These are phyloP conservation scores for Melampsora larici-populina DNA, from an alignment of 1,284 basidiomycete genomes.

Conservation along the genomic window DNA sequence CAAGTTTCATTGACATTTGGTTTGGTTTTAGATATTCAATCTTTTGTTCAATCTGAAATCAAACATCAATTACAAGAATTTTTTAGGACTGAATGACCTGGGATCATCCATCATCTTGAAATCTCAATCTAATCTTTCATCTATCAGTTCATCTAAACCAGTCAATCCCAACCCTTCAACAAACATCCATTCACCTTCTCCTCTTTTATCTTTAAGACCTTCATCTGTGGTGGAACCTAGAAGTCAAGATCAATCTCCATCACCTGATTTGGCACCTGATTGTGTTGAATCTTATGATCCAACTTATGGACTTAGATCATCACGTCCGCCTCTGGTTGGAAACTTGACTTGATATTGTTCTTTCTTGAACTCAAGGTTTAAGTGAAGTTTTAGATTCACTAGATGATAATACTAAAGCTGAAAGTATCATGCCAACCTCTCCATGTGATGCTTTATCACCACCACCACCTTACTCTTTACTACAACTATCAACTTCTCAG, in stretches of 20 bases:
- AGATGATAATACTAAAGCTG: conserved; percentile 19
- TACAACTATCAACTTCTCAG: not conserved
- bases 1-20: conserved; percentile 98
- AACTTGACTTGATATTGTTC: conserved; percentile 68
- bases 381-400: conserved; percentile 35
- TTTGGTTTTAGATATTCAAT: conserved; percentile 93
- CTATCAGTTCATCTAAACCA: conserved; percentile 48
- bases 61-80: conserved; percentile 92
- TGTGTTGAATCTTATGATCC: conserved; percentile 84
- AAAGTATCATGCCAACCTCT: not conserved
- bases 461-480: not conserved
- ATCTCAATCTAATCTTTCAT: conserved; percentile 61
- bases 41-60: too few relatives aligned
- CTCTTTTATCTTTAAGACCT: not conserved
- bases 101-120: conserved; percentile 90
- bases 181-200: conserved; percentile 25
- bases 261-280: conserved; percentile 61
- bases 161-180: conserved; percentile 48
- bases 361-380: conserved; percentile 47
- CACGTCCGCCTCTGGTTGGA: conserved; percentile 76
- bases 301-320: conserved; percentile 88
- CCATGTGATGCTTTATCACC: conserved; percentile 7
- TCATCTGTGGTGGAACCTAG: conserved; percentile 41
- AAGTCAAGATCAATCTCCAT: conserved; percentile 25
- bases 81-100: conserved; percentile 94